phyloP scores from a whole-genome alignment of 2,329 filamentous ascomycete species.

The Colletotrichum sojae region DNA sequence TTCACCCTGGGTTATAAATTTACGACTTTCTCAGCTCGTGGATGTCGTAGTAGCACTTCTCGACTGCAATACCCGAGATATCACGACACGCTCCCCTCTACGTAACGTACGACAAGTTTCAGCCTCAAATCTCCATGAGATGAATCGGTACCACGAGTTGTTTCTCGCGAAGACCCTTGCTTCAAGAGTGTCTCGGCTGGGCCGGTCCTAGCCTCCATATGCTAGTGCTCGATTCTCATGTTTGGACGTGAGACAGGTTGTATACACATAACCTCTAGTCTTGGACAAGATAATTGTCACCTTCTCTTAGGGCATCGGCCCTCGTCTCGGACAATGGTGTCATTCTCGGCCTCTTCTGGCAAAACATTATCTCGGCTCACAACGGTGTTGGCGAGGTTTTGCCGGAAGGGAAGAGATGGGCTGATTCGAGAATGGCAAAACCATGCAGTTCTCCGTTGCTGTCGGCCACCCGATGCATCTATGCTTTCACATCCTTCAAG shows the following conservation, averaged over 20 bases:
- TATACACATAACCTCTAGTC: constrained; percentile 1
- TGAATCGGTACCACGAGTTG: background rate
- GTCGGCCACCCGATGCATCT: background rate
- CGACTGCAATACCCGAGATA: background rate
- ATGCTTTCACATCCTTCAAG: background rate
- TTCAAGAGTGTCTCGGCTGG: no score
- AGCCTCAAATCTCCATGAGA: background rate
- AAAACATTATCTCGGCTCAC: no score
- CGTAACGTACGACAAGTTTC: background rate
- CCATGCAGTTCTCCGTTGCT: background rate
- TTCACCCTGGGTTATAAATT: no score
- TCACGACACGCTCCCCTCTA: background rate
- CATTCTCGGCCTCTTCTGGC: background rate
- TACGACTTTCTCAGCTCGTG: no score
- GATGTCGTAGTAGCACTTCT: background rate
- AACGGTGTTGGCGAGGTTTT: background rate
- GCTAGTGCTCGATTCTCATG: no score
- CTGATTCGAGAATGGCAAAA: background rate
- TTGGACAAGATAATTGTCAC: background rate
- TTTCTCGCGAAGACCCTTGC: background rate
- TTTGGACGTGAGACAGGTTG: background rate
- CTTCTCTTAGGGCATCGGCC: background rate
- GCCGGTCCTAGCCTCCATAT: no score
- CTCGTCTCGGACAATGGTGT: background rate
- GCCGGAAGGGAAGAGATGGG: background rate